Percentiles rank a stretch among this genome's conserved stretches.
These are phyloP conservation scores for Aspergillus sp. DNA, from an alignment of 2,329 filamentous ascomycete genomes.

Conservation along the genomic window DNA sequence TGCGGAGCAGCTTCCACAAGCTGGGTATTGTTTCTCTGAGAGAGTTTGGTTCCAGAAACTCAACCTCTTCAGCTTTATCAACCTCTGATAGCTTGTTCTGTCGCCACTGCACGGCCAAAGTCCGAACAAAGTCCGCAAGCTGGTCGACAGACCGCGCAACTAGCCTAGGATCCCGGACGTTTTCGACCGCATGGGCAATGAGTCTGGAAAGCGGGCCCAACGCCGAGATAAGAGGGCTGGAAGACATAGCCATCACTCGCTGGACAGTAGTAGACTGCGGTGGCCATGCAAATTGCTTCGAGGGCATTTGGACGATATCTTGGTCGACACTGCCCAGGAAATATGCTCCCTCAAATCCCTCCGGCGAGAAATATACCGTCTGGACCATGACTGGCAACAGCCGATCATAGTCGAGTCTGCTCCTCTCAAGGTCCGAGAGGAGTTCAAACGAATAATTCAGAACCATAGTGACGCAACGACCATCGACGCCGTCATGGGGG, in stretches of 20 bases:
- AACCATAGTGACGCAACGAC: conserved; percentile 62
- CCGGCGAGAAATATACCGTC: conserved; percentile 65
- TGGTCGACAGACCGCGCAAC: conserved; percentile 55
- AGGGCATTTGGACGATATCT: conserved; percentile 60
- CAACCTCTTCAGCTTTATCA: conserved; percentile 65
- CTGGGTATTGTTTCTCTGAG: conserved; percentile 65
- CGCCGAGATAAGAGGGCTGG: conserved; percentile 58
- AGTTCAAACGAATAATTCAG: conserved; percentile 76
- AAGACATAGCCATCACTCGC: conserved; percentile 56
- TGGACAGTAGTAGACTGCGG: conserved; percentile 56
- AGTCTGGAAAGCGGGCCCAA: conserved; percentile 64
- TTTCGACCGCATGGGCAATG: conserved; percentile 62
- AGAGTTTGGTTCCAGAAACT: conserved; percentile 65
- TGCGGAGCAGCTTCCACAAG: conserved; percentile 74
- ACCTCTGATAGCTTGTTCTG: conserved; percentile 71
- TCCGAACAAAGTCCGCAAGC: conserved; percentile 65
- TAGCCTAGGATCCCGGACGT: conserved; percentile 48
- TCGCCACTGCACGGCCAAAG: conserved; percentile 70
- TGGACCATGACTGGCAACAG: conserved; percentile 70
- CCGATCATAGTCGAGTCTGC: conserved; percentile 63
- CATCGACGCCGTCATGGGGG: conserved; percentile 51
- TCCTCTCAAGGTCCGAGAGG: conserved; percentile 61
- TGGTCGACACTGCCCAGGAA: conserved; percentile 70
- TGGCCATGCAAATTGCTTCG: conserved; percentile 66
- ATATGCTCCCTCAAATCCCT: conserved; percentile 74